Conservation (phyloP, 441 rosid genomes). For the Adansonia rubrostipa region DNA sequence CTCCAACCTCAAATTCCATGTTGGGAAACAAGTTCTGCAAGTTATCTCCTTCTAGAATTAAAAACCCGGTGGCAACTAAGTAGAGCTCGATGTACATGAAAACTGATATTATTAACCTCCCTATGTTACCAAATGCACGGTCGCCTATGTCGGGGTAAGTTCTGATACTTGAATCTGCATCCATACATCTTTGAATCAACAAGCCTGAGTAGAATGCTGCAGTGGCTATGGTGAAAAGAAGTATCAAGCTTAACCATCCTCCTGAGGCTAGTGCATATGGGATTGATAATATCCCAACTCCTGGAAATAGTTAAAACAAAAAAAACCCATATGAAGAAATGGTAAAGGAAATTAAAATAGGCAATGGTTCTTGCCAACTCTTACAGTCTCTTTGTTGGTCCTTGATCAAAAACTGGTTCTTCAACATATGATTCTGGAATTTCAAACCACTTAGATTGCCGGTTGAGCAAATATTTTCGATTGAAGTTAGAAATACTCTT, state of each 20-base stretch:
- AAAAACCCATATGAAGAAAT: neutral
- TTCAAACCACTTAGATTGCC: neutral
- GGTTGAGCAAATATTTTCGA: neutral
- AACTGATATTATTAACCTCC: slow-evolving; percentile 56
- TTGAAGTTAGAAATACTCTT: neutral
- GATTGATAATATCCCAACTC: slow-evolving; percentile 85
- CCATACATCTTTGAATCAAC: slow-evolving; percentile 80
- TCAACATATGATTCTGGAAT: neutral
- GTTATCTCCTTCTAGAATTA: slow-evolving; percentile 90
- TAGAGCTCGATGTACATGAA: slow-evolving; percentile 80
- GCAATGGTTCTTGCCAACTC: slow-evolving; percentile 1
- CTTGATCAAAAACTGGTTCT: neutral
- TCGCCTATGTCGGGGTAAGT: slow-evolving; percentile 88
- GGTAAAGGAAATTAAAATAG: neutral
- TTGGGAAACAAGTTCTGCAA: slow-evolving; percentile 59
- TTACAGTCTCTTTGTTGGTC: neutral
- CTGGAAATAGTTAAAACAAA: slow-evolving; percentile 39
- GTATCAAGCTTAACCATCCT: slow-evolving; percentile 81
- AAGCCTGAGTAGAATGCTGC: slow-evolving; percentile 72
- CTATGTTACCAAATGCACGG: slow-evolving; percentile 73
- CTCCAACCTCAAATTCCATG: slow-evolving; percentile 50
- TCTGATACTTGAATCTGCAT: slow-evolving; percentile 62
- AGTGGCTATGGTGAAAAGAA: slow-evolving; percentile 59
- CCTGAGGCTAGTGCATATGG: slow-evolving; percentile 86
- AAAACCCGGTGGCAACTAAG: slow-evolving; percentile 77